phyloP scores from a whole-genome alignment of 2,329 filamentous ascomycete genomes.

The Fusarium gaditjirri region DNA sequence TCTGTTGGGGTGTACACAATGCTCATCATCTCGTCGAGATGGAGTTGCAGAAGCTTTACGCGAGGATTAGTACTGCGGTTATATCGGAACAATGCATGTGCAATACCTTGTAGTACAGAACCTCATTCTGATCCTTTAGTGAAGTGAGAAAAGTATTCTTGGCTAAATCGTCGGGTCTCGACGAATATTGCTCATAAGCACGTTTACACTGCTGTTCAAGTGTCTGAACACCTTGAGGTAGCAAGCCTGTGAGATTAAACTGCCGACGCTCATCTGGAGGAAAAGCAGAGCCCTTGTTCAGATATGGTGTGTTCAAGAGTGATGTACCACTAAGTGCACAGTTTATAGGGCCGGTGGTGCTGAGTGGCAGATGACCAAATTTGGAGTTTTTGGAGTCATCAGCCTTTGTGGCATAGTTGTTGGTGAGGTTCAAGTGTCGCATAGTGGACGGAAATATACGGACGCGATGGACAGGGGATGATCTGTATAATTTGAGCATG shows the following conservation, averaged over 20 bases:
- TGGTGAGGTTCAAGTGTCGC: neutral
- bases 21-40: constrained; percentile 88
- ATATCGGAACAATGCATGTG: neutral
- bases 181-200: constrained; percentile 83
- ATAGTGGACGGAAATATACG: neutral
- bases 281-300: constrained; percentile 89
- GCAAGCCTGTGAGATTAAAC: constrained; percentile 78
- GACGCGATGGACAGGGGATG: neutral
- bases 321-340: constrained; percentile 51
- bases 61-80: constrained; percentile 19
- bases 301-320: constrained; percentile 50
- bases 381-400: constrained; percentile 40
- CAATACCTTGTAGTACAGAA: constrained; percentile 79
- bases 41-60: constrained; percentile 74
- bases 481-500: constrained; percentile 18
- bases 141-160: constrained; percentile 92
- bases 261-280: constrained; percentile 71
- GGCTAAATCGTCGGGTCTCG: constrained; percentile 70
- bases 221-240: constrained; percentile 78
- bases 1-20: constrained; percentile 94
- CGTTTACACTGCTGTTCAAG: constrained; percentile 80
- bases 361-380: constrained; percentile 49
- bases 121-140: constrained; percentile 85
- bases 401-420: constrained; percentile 22
- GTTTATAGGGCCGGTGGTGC: constrained; percentile 50